These are phyloP conservation scores for Castanospermum australe DNA, from an alignment of 306 rosid species.

Conservation along the genomic window DNA sequence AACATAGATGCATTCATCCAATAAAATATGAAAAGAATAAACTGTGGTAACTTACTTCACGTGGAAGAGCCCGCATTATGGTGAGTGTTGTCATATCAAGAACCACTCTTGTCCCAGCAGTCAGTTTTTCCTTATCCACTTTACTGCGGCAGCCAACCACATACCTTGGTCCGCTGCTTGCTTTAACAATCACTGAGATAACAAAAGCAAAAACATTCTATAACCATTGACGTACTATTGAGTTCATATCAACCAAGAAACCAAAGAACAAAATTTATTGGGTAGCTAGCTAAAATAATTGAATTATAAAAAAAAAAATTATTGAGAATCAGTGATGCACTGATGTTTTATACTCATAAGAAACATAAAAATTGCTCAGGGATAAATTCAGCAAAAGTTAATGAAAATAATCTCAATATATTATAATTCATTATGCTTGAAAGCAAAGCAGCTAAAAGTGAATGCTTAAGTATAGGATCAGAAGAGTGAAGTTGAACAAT, in stretches of 20 bases:
- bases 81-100: slow-evolving; percentile 95
- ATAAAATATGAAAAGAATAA: background rate
- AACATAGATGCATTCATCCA: slow-evolving; percentile 2
- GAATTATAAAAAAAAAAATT: background rate
- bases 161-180: slow-evolving; percentile 92
- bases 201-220: slow-evolving; percentile 31
- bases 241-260: background rate
- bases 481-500: background rate
- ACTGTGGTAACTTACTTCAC: slow-evolving; percentile 61
- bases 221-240: slow-evolving; percentile 11
- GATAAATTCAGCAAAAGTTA: background rate
- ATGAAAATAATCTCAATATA: background rate
- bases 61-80: slow-evolving; percentile 95
- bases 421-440: background rate
- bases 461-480: background rate
- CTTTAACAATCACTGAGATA: slow-evolving; percentile 86
- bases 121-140: slow-evolving; percentile 86
- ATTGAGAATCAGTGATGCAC: background rate
- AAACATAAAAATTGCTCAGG: background rate
- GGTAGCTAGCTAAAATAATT: background rate
- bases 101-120: slow-evolving; percentile 90
- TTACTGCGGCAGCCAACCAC: slow-evolving; percentile 96
- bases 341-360: background rate
- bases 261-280: background rate
- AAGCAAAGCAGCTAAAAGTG: background rate